Evolutionary conservation across 2,329 filamentous ascomycete species (phyloP), one percentile per base, ranked within the genome.

Genomic region (Clonostachys byssicola): DNA sequence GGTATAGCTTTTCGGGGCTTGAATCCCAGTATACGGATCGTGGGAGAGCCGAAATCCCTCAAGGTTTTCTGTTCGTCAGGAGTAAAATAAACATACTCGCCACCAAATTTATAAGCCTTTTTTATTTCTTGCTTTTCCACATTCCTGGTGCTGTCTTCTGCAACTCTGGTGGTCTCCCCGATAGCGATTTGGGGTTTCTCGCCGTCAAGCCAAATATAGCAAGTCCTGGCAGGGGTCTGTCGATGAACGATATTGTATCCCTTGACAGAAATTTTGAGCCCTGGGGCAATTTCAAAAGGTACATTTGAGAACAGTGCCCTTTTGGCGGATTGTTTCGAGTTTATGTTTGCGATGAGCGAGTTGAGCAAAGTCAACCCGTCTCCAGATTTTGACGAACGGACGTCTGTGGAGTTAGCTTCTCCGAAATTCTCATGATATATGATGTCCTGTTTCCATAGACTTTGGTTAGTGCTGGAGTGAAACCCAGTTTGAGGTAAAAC

Each of bases 51-150:
- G 57, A 96, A 96, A 54, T 89, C 74, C 51, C 85, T 85, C 49
- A 99, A 75, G 17, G 78, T 71, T 49, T 85, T 86, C 50, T 92
- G 83, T 63, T 99, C 92, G 34, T 96, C 91, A 1, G 85, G 79
- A 0, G 85, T 85, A 63, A 99, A 99, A 43, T 86, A 80, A 42
- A 99, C 82, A 43, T 90, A 90, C 54, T 95, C 89, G 38, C 90
- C 92, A 12, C 92, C 94, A 60, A 97, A 97, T 58, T 94, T 96
- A 74, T 94, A 99, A 0, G 92, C 94, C 65, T 94, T 96, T 49
- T 87, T 87, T 17, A 95, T 80, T 58, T 97, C 91, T 4, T 70
- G 71, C 56, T 92, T 92, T 52, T 95, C 86, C 1, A 97, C 83
- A 0, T 83, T 81, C 36, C 85, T 78, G 3, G 86, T 81, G 16